Evolutionary conservation across 2,329 filamentous ascomycete species (phyloP), one percentile per base, ranked within the genome.

Genomic region (Fusarium secorum): DNA sequence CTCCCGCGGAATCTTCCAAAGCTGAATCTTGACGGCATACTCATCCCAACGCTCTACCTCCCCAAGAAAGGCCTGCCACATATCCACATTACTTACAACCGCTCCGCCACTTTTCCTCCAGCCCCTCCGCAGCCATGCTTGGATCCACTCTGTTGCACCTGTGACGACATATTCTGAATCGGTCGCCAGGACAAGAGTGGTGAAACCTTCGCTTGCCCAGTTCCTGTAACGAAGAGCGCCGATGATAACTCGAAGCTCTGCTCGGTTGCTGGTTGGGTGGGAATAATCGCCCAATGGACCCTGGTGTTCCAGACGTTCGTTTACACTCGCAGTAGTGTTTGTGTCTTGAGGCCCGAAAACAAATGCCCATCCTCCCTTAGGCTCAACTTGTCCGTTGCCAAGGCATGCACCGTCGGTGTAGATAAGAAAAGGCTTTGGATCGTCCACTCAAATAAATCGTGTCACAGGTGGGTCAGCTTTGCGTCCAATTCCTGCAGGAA

Each of bases 31-130:
- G 28, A 85, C 39, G 0, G 80, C 81, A 0, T 52, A 0, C 0
- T 74, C 69, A 6, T 77, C 28, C 24, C 54, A 68, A 28, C 68
- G 64, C 65, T 84, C 82, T 4, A 82, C 64, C 56, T 84, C 80
- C 1, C 79, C 79, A 14, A 87, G 76, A 5, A 89, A 74, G 18
- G 76, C 66, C 71, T 87, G 77, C 85, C 87, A 89, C 26, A 89
- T 66, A 64, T 89, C 86, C 63, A 74, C 78, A 65, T 88, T 88
- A 74, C 83, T 83, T 48, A 88, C 84, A 2, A 71, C 63, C 2
- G 18, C 68, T 0, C 79, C 76, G 4, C 53, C 64, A 1, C 56
- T 65, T 13, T 78, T 85, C 63, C 39, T 80, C 86, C 86, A 89
- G 10, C 76, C 80, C 18, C 83, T 83, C 10, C 55, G 56, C 10